Conservation (phyloP, 2,329 filamentous ascomycete species). For the Aspergillus proliferans region DNA sequence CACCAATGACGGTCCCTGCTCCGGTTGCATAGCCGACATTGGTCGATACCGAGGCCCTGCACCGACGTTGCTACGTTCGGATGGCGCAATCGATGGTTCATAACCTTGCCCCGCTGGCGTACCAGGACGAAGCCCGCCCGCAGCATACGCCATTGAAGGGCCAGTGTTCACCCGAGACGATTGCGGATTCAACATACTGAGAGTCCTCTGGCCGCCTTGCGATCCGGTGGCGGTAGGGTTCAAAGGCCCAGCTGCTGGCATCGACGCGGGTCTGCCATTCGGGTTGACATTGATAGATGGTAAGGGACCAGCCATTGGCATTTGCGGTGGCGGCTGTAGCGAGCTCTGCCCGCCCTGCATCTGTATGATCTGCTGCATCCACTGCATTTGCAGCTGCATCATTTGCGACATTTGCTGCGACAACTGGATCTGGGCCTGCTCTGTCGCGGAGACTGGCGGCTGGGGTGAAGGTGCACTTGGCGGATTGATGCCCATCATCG, state of each 20-base stretch:
- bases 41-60: conserved; percentile 85
- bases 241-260: conserved; percentile 30
- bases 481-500: conserved; percentile 26
- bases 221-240: conserved; percentile 11
- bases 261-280: conserved; percentile 44
- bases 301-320: conserved; percentile 22
- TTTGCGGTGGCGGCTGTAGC: conserved; percentile 26
- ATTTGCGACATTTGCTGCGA: conserved; percentile 78
- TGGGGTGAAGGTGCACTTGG: conserved; percentile 14
- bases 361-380: conserved; percentile 63
- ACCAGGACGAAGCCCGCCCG: conserved; percentile 18
- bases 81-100: conserved; percentile 86
- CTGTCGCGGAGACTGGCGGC: conserved; percentile 50
- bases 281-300: conserved; percentile 15
- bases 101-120: conserved; percentile 48
- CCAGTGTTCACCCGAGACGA: conserved; percentile 30
- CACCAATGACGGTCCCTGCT: conserved; percentile 26
- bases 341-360: conserved; percentile 54
- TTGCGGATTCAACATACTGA: conserved; percentile 75
- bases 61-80: conserved; percentile 89
- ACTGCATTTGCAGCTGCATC: conserved; percentile 93
- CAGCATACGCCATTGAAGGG: conserved; percentile 29
- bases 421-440: conserved; percentile 73
- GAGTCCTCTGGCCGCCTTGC: conserved; percentile 52
- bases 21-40: conserved; percentile 60